Evolutionary conservation across 1,139 yeast species (phyloP), one percentile per base, ranked within the genome.

Genomic region (Saccharomyces hybrid): DNA sequence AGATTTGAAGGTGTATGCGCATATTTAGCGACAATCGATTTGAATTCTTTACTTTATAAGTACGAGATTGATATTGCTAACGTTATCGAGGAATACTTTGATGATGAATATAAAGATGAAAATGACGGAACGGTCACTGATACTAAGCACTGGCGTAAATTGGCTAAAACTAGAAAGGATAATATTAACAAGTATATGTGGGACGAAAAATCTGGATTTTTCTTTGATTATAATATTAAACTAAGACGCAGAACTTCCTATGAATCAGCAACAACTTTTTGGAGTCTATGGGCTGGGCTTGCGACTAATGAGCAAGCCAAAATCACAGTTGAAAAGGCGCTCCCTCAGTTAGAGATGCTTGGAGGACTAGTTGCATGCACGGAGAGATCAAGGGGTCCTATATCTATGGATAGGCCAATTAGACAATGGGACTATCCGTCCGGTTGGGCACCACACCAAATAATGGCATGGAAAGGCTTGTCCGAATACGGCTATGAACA

Each of bases 391-490:
- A 76, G 96, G 56, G 97, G 97, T 27, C 82, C 75, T 16, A 74
- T 87, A 31, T 82, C 86, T 1, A 71, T 88, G 29, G 75, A 80
- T 52, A 77, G 91, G 63, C 97, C 96, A 26, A 82, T 88, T 32
- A 80, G 98, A 70, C 99, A 93, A 73, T 93, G 99, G 99, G 99
- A 93, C 71, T 93, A 85, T 69, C 99, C 99, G 6, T 89, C 77
- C 67, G 99, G 98, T 5, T 93, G 99, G 99, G 97, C 99, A 0
- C 99, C 99, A 2, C 99, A 95, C 70, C 99, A 93, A 71, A 88
- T 93, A 21, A 73, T 93, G 54, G 95, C 96, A 0, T 93, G 99
- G 99, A 80, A 80, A 49, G 99, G 98, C 0, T 75, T 93, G 44
- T 67, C 71, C 34, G 80, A 84, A 55, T 93, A 93, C 67, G 95